Conservation (phyloP, 495 filamentous ascomycete genomes). For the Trichoderma gamsii region DNA sequence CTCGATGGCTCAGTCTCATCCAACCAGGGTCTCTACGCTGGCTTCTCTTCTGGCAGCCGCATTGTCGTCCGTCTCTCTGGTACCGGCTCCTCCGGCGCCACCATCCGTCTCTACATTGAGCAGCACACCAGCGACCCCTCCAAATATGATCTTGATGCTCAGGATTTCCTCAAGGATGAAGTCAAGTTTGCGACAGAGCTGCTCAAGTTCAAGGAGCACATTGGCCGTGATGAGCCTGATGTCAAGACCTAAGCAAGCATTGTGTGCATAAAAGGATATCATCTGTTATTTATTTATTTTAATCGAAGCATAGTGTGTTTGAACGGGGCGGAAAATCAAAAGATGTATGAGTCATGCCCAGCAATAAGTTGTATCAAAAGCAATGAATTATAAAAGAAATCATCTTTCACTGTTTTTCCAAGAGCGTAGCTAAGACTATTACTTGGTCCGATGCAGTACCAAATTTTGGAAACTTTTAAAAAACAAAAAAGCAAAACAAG, state of each 20-base stretch:
- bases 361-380: slow-evolving; percentile 6
- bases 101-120: slow-evolving; percentile 94
- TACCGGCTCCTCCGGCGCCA: slow-evolving; percentile 89
- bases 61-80: slow-evolving; percentile 92
- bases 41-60: slow-evolving; percentile 90
- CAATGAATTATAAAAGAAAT: background rate
- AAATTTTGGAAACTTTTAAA: no score
- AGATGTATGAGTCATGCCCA: background rate
- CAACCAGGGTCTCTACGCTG: slow-evolving; percentile 92
- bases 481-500: no score
- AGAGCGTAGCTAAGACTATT: no score
- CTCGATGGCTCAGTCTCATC: slow-evolving; percentile 90
- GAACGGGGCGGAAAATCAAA: background rate
- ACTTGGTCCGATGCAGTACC: background rate
- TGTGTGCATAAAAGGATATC: background rate
- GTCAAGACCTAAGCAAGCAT: slow-evolving; percentile 73
- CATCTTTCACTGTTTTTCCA: background rate
- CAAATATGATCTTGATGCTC: slow-evolving; percentile 70
- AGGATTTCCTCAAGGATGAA: slow-evolving; percentile 90
- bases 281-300: background rate
- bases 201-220: slow-evolving; percentile 81
- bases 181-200: slow-evolving; percentile 76
- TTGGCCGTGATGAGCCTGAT: slow-evolving; percentile 86
- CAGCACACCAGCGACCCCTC: slow-evolving; percentile 71
- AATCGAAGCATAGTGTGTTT: slow-evolving; percentile 2